A percentile compares a stretch with the other conserved stretches of the same genome.
phyloP scores from a whole-genome alignment of 2,329 filamentous ascomycete genomes.

The Aspergillus fischeri region DNA sequence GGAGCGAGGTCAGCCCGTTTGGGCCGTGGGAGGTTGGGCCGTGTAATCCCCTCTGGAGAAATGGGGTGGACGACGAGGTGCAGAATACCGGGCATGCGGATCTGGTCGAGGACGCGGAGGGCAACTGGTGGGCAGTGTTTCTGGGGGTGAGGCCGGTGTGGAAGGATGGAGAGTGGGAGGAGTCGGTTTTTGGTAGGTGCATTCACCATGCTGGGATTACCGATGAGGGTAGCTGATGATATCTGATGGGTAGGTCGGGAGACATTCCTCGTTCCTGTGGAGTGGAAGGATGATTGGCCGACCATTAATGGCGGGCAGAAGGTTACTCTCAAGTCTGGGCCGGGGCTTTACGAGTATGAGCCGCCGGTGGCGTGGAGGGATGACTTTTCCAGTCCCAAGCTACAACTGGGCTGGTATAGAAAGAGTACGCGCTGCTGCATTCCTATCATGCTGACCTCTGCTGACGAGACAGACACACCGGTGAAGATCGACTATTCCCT shows the following conservation, averaged over 20 bases:
- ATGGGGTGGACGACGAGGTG: conserved; percentile 46
- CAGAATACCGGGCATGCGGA: conserved; percentile 51
- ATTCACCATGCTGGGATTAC: not conserved
- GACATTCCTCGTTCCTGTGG: conserved; percentile 48
- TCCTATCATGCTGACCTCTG: not conserved
- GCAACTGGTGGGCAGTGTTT: conserved; percentile 48
- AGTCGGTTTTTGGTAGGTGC: conserved; percentile 41
- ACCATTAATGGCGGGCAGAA: conserved; percentile 47
- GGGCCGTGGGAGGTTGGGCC: conserved; percentile 62
- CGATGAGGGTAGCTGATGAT: not conserved
- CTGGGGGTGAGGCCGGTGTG: conserved; percentile 43
- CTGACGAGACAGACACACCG: conserved; percentile 42
- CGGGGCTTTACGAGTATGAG: conserved; percentile 18
- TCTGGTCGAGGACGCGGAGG: conserved; percentile 43
- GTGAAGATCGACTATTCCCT: conserved; percentile 46
- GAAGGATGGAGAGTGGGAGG: conserved; percentile 26
- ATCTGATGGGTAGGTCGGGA: conserved; percentile 40
- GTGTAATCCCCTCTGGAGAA: conserved; percentile 54
- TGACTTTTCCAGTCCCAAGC: conserved; percentile 24
- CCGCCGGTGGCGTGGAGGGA: conserved; percentile 29
- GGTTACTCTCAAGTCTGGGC: conserved; percentile 32
- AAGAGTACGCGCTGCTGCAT: conserved; percentile 30
- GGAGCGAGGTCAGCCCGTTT: conserved; percentile 51
- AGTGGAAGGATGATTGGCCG: conserved; percentile 52
- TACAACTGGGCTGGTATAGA: conserved; percentile 35